Percentiles rank a stretch among this genome's conserved stretches.
Evolutionary conservation across 768 basidiomycete genomes (phyloP).

Genomic region (Boletus fagicola): DNA sequence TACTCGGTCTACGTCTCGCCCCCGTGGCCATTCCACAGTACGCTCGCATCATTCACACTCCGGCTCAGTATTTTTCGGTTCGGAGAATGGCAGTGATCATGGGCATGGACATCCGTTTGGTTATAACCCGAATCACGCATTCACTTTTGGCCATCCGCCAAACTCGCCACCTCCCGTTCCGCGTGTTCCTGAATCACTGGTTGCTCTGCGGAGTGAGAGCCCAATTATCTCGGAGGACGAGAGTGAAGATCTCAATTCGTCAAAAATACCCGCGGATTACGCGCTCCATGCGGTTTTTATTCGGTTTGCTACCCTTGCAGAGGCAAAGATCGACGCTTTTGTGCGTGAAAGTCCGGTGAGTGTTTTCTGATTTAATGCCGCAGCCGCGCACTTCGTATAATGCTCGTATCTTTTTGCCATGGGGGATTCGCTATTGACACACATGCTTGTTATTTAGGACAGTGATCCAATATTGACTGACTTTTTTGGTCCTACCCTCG

Average conservation of each 20-base stretch:
- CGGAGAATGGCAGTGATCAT: constrained; percentile 71
- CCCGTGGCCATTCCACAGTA: constrained; percentile 56
- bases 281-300: constrained; percentile 88
- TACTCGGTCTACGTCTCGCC: constrained; percentile 39
- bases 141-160: constrained; percentile 28
- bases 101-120: constrained; percentile 42
- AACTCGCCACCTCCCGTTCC: constrained; percentile 78
- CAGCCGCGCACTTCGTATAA: neutral
- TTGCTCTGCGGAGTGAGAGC: constrained; percentile 50
- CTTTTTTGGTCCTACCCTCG: constrained; percentile 69
- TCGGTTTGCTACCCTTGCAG: constrained; percentile 76
- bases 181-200: constrained; percentile 64
- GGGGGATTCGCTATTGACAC: constrained; percentile 2
- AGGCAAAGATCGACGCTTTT: constrained; percentile 76
- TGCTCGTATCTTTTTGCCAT: neutral
- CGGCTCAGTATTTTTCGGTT: constrained; percentile 68
- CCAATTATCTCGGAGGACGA: constrained; percentile 60
- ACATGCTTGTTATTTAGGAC: constrained; percentile 44
- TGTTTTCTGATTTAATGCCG: constrained; percentile 5
- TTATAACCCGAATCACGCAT: constrained; percentile 27
- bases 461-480: constrained; percentile 64
- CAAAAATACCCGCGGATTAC: constrained; percentile 83
- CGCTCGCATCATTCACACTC: constrained; percentile 78
- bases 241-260: constrained; percentile 58
- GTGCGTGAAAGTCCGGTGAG: constrained; percentile 66